These are phyloP conservation scores for Kluyveromyces aestuarii DNA, from an alignment of 805 yeast genomes.

Conservation along the genomic window DNA sequence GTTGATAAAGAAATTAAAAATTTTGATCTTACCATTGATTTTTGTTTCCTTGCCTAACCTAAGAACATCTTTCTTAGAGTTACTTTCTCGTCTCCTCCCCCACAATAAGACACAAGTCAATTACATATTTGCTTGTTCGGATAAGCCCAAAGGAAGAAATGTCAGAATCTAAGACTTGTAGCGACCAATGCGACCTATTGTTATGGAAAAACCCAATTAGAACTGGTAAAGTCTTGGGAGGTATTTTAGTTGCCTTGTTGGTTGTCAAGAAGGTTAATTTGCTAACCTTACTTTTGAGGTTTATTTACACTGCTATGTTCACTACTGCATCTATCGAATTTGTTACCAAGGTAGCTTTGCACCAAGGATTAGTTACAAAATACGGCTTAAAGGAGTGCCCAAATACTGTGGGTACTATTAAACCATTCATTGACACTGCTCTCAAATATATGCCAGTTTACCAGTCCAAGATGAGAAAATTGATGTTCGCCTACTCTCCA, in stretches of 20 bases:
- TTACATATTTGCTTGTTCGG: not conserved
- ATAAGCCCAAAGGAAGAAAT: not conserved
- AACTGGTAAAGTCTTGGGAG: slow-evolving; percentile 71
- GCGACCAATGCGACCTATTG: slow-evolving; percentile 14
- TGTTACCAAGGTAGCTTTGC: slow-evolving; percentile 60
- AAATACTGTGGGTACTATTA: slow-evolving; percentile 24
- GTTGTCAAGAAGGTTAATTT: slow-evolving; percentile 56
- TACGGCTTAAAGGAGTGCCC: slow-evolving; percentile 47
- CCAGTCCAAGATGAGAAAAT: slow-evolving; percentile 46
- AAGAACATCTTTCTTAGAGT: too few species aligned
- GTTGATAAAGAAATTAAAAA: not conserved
- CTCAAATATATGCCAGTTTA: slow-evolving; percentile 35
- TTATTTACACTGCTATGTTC: slow-evolving; percentile 49
- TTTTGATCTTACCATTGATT: not conserved
- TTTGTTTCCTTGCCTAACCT: too few species aligned
- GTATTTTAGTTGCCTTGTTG: slow-evolving; percentile 44
- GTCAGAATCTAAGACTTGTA: not conserved
- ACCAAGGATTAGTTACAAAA: slow-evolving; percentile 69
- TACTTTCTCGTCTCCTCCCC: too few species aligned
- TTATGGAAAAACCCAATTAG: slow-evolving; percentile 40
- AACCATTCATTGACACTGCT: slow-evolving; percentile 23
- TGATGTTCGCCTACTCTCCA: slow-evolving; percentile 60
- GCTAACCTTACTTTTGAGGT: slow-evolving; percentile 49
- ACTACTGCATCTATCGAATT: slow-evolving; percentile 70
- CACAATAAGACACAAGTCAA: not conserved